Percentiles rank a stretch among this genome's conserved stretches.
phyloP scores from a whole-genome alignment of 352 stramenopile genomes.

The Saprolegnia diclina region DNA sequence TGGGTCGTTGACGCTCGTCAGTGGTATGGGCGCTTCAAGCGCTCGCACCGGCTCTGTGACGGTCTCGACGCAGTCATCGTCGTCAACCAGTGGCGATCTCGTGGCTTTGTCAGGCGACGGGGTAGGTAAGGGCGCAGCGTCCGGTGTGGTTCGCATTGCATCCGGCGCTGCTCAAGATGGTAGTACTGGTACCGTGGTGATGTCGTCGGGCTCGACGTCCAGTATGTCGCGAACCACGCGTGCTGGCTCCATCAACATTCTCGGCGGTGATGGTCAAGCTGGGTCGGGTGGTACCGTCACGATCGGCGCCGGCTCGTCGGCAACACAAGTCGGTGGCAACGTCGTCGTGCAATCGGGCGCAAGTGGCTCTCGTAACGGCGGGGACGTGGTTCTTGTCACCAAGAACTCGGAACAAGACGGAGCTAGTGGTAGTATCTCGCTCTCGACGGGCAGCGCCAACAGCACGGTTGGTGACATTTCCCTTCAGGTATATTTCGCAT shows the following conservation, averaged over 20 bases:
- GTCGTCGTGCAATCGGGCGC: slow-evolving; percentile 28
- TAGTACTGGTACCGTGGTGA: neutral
- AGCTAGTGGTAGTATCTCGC: slow-evolving; percentile 24
- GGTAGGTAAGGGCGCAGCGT: neutral
- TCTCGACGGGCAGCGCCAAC: slow-evolving; percentile 22
- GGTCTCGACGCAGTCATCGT: neutral
- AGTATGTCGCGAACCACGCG: neutral
- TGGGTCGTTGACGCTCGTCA: neutral
- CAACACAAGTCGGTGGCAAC: slow-evolving; percentile 23
- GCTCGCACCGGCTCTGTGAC: neutral
- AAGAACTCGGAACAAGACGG: slow-evolving; percentile 9
- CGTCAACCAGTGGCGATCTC: neutral
- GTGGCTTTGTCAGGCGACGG: neutral
- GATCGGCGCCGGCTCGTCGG: slow-evolving; percentile 31
- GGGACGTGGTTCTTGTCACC: slow-evolving; percentile 11
- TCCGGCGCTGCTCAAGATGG: neutral
- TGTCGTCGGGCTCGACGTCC: neutral
- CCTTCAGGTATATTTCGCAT: neutral
- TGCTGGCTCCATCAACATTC: neutral
- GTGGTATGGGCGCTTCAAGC: slow-evolving; percentile 3
- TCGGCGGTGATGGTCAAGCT: slow-evolving; percentile 23
- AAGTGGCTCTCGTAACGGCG: slow-evolving; percentile 29
- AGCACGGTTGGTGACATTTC: slow-evolving; percentile 28
- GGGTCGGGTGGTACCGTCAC: slow-evolving; percentile 31
- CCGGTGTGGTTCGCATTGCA: neutral